Conservation (phyloP, 208 protist genomes). For the Phytomonas sp. region DNA sequence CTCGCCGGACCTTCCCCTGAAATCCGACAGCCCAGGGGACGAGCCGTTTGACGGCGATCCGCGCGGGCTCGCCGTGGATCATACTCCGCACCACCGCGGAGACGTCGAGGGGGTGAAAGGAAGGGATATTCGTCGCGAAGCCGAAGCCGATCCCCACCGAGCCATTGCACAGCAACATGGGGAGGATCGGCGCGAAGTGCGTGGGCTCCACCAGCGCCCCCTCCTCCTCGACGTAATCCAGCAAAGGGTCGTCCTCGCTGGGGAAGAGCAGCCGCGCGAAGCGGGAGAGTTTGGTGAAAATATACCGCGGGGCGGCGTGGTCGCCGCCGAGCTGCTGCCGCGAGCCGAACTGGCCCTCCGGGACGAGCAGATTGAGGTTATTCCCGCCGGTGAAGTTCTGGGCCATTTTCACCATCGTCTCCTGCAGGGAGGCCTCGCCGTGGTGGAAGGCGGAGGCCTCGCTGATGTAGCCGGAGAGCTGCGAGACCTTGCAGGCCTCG, state of each 20-base stretch:
- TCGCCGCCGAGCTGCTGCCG: conserved; percentile 96
- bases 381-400: conserved; percentile 98
- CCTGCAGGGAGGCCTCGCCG: conserved; percentile 95
- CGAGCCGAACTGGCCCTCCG: conserved; percentile 98
- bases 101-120: conserved; percentile 96
- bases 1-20: conserved; percentile 75
- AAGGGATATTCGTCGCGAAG: conserved; percentile 90
- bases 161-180: conserved; percentile 99
- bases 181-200: conserved; percentile 98
- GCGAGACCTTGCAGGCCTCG: conserved; percentile 97
- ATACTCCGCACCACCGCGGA: conserved; percentile 82
- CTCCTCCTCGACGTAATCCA: conserved; percentile 98
- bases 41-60: conserved; percentile 63
- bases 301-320: conserved; percentile 93
- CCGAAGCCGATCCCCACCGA: conserved; percentile 99
- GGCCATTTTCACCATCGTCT: conserved; percentile 99
- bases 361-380: conserved; percentile 99
- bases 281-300: conserved; percentile 92
- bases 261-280: conserved; percentile 96
- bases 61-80: conserved; percentile 76
- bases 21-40: conserved; percentile 97
- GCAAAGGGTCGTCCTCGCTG: conserved; percentile 93
- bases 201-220: conserved; percentile 97
- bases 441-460: conserved; percentile 99
- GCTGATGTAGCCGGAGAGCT: conserved; percentile 97